phyloP scores from a whole-genome alignment of 768 basidiomycete species.

The Mrakia blollopis region DNA sequence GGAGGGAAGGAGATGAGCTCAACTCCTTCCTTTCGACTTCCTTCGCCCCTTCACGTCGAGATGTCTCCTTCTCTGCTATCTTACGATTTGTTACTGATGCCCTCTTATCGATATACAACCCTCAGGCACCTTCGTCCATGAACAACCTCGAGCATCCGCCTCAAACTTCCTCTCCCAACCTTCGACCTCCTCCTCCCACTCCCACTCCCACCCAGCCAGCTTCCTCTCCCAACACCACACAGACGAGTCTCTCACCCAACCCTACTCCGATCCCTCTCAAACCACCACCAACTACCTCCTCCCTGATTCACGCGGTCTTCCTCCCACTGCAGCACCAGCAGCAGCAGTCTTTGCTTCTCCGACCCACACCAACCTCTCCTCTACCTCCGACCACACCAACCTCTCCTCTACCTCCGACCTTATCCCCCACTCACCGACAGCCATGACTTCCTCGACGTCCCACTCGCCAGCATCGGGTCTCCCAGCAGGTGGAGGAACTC shows the following conservation, averaged over 20 bases:
- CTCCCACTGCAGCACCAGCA: neutral
- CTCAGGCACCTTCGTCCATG: neutral
- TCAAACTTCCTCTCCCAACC: neutral
- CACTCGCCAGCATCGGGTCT: neutral
- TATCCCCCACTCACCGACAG: neutral
- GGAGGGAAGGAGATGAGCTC: neutral
- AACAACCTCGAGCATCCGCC: neutral
- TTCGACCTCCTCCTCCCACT: constrained; percentile 7
- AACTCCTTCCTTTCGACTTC: neutral
- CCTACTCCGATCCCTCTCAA: neutral
- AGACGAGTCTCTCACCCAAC: neutral
- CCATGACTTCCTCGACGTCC: neutral
- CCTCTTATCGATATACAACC: no score
- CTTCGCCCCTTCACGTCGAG: neutral
- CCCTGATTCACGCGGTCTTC: neutral
- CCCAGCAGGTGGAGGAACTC: neutral
- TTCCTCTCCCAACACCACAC: neutral
- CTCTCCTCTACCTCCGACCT: neutral
- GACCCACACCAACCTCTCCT: neutral
- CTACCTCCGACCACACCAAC: neutral
- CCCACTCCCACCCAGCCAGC: neutral
- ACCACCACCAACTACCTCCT: neutral
- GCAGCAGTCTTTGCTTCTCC: neutral
- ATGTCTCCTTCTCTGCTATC: neutral
- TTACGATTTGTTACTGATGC: neutral